phyloP scores from a whole-genome alignment of 192 early-diverging fungal species.

The Gryganskiella cystojenkinii region DNA sequence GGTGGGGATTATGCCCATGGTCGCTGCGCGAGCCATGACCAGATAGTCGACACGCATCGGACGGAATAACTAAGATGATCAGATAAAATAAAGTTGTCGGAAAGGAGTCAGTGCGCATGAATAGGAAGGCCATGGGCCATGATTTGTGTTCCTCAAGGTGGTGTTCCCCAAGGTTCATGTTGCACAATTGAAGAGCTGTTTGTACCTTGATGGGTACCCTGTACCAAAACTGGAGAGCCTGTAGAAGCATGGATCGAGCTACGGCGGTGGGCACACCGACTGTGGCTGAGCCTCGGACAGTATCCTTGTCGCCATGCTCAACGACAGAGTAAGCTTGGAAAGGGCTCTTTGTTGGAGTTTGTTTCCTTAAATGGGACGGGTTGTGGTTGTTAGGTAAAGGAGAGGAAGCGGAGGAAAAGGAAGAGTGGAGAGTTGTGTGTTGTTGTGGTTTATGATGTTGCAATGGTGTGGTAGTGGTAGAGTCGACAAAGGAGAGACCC shows the following conservation, averaged over 20 bases:
- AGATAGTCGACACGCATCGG: conserved; percentile 83
- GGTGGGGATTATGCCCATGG: conserved; percentile 65
- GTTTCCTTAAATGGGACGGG: background rate
- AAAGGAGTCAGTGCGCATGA: background rate
- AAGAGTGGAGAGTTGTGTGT: background rate
- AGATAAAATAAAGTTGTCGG: background rate
- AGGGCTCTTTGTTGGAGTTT: background rate
- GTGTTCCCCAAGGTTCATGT: too few relatives aligned
- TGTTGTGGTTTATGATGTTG: background rate
- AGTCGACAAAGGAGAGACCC: conserved; percentile 13
- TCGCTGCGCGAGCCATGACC: conserved; percentile 74
- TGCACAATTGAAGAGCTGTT: too few relatives aligned
- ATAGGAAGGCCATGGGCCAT: too few relatives aligned
- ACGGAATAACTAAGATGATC: conserved; percentile 73
- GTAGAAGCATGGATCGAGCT: conserved; percentile 63
- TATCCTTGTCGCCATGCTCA: conserved; percentile 52
- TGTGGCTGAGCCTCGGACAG: conserved; percentile 60
- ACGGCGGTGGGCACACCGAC: conserved; percentile 67
- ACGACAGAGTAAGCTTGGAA: conserved; percentile 21
- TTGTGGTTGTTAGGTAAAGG: background rate
- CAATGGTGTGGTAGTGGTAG: too few relatives aligned
- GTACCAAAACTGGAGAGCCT: conserved; percentile 64
- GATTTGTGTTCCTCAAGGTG: too few relatives aligned
- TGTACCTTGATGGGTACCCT: conserved; percentile 68
- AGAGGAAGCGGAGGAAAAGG: background rate